Percentiles rank a stretch among this genome's conserved stretches.
phyloP scores from a whole-genome alignment of 768 basidiomycete species.

The Tephrocybe sp. region DNA sequence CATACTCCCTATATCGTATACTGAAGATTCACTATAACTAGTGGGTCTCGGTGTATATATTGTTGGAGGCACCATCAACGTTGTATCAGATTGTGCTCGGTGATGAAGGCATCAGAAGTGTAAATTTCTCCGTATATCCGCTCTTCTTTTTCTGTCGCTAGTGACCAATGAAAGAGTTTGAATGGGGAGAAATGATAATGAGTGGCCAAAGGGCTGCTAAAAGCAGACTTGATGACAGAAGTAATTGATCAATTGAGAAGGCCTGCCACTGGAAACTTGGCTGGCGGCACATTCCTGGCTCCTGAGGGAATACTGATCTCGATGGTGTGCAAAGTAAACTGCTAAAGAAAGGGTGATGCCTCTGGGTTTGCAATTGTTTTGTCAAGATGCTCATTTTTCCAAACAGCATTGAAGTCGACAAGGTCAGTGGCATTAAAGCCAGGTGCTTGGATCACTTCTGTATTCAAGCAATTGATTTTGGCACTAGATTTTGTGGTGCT shows the following conservation, averaged over 20 bases:
- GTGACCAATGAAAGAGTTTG: constrained; percentile 13
- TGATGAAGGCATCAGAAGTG: constrained; percentile 28
- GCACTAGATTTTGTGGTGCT: constrained; percentile 12
- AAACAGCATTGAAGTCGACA: constrained; percentile 9
- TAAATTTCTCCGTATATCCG: constrained; percentile 28
- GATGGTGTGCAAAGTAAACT: constrained; percentile 7
- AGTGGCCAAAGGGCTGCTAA: constrained; percentile 9
- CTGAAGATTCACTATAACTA: too few species aligned
- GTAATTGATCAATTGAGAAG: constrained; percentile 19
- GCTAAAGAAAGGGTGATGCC: constrained; percentile 2
- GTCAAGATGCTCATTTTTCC: constrained; percentile 13
- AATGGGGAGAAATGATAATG: constrained; percentile 25
- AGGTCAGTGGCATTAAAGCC: constrained; percentile 12
- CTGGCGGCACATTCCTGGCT: constrained; percentile 10
- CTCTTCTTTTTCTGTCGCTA: constrained; percentile 12
- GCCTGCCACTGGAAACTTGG: constrained; percentile 20
- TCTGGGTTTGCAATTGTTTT: neutral
- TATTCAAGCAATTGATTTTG: constrained; percentile 15
- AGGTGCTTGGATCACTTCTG: constrained; percentile 9
- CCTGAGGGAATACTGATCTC: constrained; percentile 22
- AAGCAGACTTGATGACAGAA: constrained; percentile 23
- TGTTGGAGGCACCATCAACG: too few species aligned
- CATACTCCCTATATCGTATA: too few species aligned
- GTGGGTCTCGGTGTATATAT: too few species aligned
- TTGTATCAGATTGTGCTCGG: constrained; percentile 28